Evolutionary conservation across 192 early-diverging fungal genomes (phyloP).

Genomic region (Pilobolus umbonatus): DNA sequence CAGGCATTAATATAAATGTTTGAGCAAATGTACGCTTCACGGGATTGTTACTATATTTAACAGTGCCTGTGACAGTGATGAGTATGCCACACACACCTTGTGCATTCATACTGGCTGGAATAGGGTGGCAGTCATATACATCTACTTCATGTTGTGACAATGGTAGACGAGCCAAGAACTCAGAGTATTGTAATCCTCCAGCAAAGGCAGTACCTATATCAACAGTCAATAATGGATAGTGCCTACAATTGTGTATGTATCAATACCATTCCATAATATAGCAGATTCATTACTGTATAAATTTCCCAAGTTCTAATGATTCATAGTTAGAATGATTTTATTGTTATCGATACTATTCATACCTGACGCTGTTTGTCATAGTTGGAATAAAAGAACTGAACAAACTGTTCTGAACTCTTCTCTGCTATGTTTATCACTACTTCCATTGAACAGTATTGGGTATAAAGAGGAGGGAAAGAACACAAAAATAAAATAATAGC

Average conservation of each 20-base stretch:
- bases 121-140: conserved; percentile 46
- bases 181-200: conserved; percentile 39
- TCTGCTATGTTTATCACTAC: conserved; percentile 33
- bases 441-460: too few relatives aligned
- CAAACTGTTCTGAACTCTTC: conserved; percentile 46
- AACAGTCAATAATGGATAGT: neutral
- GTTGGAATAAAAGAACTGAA: conserved; percentile 41
- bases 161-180: conserved; percentile 39
- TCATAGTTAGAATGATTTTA: neutral
- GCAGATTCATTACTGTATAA: conserved; percentile 46
- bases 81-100: conserved; percentile 39
- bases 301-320: conserved; percentile 28
- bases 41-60: conserved; percentile 42
- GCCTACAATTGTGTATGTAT: too few relatives aligned
- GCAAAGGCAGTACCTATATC: conserved; percentile 41
- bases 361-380: conserved; percentile 41
- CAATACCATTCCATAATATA: conserved; percentile 53
- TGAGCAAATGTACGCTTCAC: conserved; percentile 38
- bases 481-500: too few relatives aligned
- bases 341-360: conserved; percentile 6
- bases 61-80: conserved; percentile 41
- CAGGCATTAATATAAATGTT: conserved; percentile 44
- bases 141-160: conserved; percentile 37
- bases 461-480: too few relatives aligned
- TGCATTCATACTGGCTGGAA: conserved; percentile 32